Percentiles rank a stretch among this genome's conserved stretches.
phyloP scores from a whole-genome alignment of 148 eudicot species.

The Rhododendron ferrugineum region DNA sequence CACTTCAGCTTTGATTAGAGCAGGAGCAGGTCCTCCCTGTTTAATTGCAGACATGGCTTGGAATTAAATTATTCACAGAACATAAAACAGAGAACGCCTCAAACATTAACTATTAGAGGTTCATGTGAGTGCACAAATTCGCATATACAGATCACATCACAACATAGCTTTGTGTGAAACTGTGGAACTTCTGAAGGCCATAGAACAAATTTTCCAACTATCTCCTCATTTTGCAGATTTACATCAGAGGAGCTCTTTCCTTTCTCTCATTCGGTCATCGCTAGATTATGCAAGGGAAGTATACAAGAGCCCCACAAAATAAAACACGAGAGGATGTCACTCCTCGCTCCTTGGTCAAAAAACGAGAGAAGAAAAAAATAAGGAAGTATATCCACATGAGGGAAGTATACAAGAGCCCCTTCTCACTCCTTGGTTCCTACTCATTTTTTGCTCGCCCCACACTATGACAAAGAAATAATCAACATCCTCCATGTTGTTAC shows the following conservation, averaged over 20 bases:
- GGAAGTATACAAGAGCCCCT: background rate
- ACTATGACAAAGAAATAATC: background rate
- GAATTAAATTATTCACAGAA: background rate
- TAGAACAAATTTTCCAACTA: background rate
- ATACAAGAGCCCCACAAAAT: too few relatives aligned
- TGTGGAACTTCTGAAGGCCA: background rate
- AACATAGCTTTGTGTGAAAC: background rate
- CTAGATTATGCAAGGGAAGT: too few relatives aligned
- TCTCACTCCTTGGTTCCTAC: background rate
- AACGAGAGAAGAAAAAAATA: background rate
- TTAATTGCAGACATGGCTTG: background rate
- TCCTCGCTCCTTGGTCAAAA: background rate
- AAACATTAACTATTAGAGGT: background rate
- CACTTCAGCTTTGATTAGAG: conserved; percentile 77
- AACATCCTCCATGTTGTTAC: background rate
- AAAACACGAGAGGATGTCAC: background rate
- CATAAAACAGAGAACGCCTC: background rate
- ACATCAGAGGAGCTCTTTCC: background rate
- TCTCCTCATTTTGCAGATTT: background rate
- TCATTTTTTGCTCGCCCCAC: background rate
- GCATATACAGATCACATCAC: background rate
- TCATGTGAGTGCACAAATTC: background rate
- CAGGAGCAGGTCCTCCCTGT: conserved; percentile 62
- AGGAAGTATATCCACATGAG: background rate
- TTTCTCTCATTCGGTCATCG: background rate